Base-by-base conservation (phyloP, 73 alveolate genomes). In the Paramecium sonneborni region DNA sequence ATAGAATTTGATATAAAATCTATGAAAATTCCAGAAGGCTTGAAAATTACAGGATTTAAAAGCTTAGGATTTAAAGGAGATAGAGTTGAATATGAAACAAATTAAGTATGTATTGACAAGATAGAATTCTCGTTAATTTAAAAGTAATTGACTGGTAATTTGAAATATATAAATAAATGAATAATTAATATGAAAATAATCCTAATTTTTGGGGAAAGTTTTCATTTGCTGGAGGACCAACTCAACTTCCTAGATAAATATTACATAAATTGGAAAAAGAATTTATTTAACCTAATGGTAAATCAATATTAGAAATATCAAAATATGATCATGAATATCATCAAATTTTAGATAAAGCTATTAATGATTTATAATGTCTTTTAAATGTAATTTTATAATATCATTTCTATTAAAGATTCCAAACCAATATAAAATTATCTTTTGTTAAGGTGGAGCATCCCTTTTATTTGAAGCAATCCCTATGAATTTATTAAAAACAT, bases 371-470 rank as follows among this genome's bases (percentile, higher is more conserved):
- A 68, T 8, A 28, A 6, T 68, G 9, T 18, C 7, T 68, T 5
- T 68, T 10, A 10, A 23, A 68, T 86, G 72, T 58, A 87, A 24
- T 92, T 74, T 12, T 57, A 92, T 90, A 76, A n/a, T n/a, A n/a
- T n/a, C n/a, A n/a, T n/a, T 35, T 69, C 74, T 56, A 74, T 93
- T 23, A 28, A n/a, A 55, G 72, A 89, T 95, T 43, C 97, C 97
- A 1, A 87, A 92, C 15, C 69, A 88, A 70, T 84, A 44, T 87
- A 30, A 88, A 58, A 72, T 76, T 21, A 38, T 95, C 85, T 93
- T 93, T 87, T 68, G 85, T 68, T 86, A 46, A 48, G 97, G 98
- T 46, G 98, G 98, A 39, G 95, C 95, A 15, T 39, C 95, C 57
- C 79, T 94, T 56, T 84, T 92, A 57, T 92, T 92, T 92, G 91